Evolutionary conservation across 2,329 filamentous ascomycete genomes (phyloP), one percentile per base, ranked within the genome.

Genomic region (Fusarium verrucosum): DNA sequence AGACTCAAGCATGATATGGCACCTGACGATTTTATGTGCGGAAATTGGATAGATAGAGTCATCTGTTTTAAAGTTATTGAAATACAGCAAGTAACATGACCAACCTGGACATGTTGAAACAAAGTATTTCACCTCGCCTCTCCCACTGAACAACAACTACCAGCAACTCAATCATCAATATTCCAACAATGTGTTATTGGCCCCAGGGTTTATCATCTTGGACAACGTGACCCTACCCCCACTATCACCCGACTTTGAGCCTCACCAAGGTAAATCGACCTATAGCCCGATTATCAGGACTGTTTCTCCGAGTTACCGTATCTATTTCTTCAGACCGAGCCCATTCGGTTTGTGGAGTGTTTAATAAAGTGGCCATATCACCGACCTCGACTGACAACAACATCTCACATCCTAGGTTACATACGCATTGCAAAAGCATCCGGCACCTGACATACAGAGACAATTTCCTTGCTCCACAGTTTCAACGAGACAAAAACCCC

Each of bases 141-240:
- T 56, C 50, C 37, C 40, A 26, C 40, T 44, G 33, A 59, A 28
- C 28, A 53, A 19, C 23, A 32, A 35, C 38, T 60, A 20, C 33
- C 37, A 36, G 23, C 32, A 38, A 25, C 20, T 59, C 19, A 37
- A 58, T 45, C 38, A 44, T 50, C 62, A 67, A 67, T 45, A 47
- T 58, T 49, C 28, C 43, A 42, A 20, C 23, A 49, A 52, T 40
- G 65, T 37, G 45, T 25, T 55, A 43, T 42, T 43, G n/a, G 23
- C 22, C 43, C 33, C 47, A 49, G 45, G 22, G 42, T 30, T 33
- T 52, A 63, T 53, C 20, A 50, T 52, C 33, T n/a, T 44, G 30
- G 55, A 71, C 69, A 71, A 71, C 69, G 69, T 70, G 69, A 70
- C 62, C 54, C 61, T 62, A 70, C 69, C 69, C 69, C 69, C 69